These are phyloP conservation scores for Coriaria nepalensis DNA, from an alignment of 306 rosid species.

Conservation along the genomic window DNA sequence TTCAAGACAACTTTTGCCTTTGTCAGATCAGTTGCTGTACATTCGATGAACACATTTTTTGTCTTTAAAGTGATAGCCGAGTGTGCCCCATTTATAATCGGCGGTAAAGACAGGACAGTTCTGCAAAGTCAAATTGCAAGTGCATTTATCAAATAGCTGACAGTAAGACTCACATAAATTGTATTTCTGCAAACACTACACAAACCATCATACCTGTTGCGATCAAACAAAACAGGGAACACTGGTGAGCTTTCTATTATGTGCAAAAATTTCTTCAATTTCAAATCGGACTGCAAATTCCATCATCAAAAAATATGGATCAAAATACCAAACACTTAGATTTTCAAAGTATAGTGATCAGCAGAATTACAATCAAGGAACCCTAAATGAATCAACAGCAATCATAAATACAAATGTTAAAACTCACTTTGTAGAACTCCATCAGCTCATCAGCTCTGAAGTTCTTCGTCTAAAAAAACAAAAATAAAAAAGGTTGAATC, in stretches of 20 bases:
- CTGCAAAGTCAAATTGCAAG: constrained; percentile 23
- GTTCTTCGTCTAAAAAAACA: constrained; percentile 39
- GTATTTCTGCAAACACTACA: too few relatives aligned
- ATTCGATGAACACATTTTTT: constrained; percentile 74
- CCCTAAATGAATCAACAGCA: too few relatives aligned
- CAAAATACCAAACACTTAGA: constrained; percentile 13
- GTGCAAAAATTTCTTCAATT: constrained; percentile 90
- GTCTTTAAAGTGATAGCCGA: constrained; percentile 87
- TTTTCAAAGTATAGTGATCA: constrained; percentile 1
- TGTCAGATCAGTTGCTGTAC: constrained; percentile 93
- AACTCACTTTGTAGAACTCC: constrained; percentile 87
- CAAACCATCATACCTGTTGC: constrained; percentile 59
- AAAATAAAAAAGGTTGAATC: too few relatives aligned
- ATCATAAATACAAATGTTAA: too few relatives aligned
- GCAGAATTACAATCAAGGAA: too few relatives aligned
- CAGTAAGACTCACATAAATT: too few relatives aligned
- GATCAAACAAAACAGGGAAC: constrained; percentile 71
- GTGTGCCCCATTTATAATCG: constrained; percentile 86
- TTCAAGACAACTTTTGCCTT: constrained; percentile 91
- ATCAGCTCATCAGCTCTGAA: constrained; percentile 82
- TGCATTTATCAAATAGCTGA: too few relatives aligned
- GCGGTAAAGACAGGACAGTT: constrained; percentile 84
- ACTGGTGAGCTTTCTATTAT: constrained; percentile 72
- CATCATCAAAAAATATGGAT: constrained; percentile 11
- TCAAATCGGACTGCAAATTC: constrained; percentile 74